phyloP scores from a whole-genome alignment of 495 filamentous ascomycete species.

The Tuber brumale region DNA sequence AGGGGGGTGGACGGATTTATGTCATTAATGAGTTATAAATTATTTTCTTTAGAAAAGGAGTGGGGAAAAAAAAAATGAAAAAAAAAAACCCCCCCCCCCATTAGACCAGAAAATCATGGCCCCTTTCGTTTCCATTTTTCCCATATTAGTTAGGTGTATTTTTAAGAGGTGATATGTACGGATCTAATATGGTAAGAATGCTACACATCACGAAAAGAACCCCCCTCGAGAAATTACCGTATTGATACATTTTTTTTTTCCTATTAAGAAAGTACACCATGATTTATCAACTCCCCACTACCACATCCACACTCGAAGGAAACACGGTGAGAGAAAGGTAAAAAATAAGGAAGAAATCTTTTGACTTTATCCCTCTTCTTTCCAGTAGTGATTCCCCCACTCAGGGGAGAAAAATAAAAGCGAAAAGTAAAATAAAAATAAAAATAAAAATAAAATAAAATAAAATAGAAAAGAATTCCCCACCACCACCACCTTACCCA shows the following conservation, averaged over 20 bases:
- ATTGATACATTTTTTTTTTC: background rate
- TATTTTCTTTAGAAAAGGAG: background rate
- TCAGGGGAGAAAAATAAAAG: background rate
- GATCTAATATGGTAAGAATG: background rate
- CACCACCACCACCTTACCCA: background rate
- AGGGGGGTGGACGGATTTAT: background rate
- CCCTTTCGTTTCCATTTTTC: background rate
- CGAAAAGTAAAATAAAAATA: background rate
- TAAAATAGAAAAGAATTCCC: background rate
- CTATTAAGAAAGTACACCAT: background rate
- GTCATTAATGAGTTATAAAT: background rate
- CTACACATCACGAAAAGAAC: background rate
- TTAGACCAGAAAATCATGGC: background rate
- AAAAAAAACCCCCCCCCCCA: background rate
- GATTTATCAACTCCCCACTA: background rate
- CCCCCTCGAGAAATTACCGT: background rate
- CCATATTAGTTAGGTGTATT: background rate
- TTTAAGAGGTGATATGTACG: background rate
- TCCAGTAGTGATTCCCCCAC: background rate
- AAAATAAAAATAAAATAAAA: background rate
- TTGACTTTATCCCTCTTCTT: background rate
- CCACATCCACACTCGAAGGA: background rate
- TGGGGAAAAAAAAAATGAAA: background rate
- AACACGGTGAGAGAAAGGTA: background rate
- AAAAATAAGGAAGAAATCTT: background rate